These are phyloP conservation scores for Thelephora ganbajun DNA, from an alignment of 768 basidiomycete species.

Conservation along the genomic window DNA sequence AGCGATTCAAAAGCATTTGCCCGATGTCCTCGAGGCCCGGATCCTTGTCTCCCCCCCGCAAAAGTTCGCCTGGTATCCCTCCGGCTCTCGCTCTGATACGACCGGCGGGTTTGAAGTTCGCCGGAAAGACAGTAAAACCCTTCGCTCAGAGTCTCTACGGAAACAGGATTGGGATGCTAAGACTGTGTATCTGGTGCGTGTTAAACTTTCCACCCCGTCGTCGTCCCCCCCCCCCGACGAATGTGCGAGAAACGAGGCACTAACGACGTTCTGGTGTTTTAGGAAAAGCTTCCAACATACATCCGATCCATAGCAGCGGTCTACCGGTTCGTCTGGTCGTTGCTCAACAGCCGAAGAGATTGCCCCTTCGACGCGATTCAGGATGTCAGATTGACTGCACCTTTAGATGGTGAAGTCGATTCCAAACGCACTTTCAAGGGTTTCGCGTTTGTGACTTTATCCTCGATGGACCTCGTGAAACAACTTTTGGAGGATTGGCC, in stretches of 20 bases:
- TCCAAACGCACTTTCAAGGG: conserved; percentile 52
- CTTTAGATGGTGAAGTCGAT: conserved; percentile 50
- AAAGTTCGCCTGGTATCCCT: conserved; percentile 23
- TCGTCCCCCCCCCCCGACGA: too few species aligned
- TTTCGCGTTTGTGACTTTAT: conserved; percentile 58
- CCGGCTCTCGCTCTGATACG: conserved; percentile 13
- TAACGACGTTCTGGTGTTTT: not conserved
- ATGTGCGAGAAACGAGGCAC: too few species aligned
- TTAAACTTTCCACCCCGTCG: not conserved
- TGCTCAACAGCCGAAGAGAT: conserved; percentile 14
- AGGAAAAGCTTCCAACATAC: conserved; percentile 61
- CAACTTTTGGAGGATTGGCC: conserved; percentile 40
- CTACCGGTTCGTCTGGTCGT: conserved; percentile 25
- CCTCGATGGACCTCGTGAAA: conserved; percentile 23
- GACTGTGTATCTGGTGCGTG: conserved; percentile 56
- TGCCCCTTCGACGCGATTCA: conserved; percentile 3
- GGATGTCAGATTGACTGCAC: conserved; percentile 43
- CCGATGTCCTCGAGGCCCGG: conserved; percentile 40
- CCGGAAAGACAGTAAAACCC: conserved; percentile 29
- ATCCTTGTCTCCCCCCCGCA: conserved; percentile 38
- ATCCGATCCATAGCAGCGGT: conserved; percentile 39
- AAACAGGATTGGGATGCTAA: conserved; percentile 45
- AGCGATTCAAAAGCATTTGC: conserved; percentile 37
- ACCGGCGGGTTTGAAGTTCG: conserved; percentile 55
- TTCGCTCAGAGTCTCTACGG: conserved; percentile 14